Evolutionary conservation across 306 rosid genomes (phyloP).

Genomic region (Vigna angularis): DNA sequence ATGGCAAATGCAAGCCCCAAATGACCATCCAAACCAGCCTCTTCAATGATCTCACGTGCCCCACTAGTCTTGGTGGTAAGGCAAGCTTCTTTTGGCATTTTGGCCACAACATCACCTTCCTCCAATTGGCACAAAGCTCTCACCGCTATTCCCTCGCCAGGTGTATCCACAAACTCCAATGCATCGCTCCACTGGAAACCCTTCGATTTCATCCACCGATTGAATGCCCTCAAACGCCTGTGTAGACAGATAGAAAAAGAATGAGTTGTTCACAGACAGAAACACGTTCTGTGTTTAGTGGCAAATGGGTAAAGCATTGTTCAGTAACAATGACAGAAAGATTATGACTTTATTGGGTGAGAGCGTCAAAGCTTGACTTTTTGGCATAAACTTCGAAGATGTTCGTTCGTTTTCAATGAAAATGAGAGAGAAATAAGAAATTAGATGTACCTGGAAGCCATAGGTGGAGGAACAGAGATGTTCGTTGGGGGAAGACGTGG

Average conservation of each 20-base stretch:
- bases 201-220: conserved; percentile 83
- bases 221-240: conserved; percentile 85
- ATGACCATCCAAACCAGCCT: conserved; percentile 58
- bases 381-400: not conserved
- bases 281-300: not conserved
- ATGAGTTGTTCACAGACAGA: not conserved
- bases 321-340: not conserved
- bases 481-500: not conserved
- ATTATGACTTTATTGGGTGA: not conserved
- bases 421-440: not conserved
- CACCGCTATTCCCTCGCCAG: conserved; percentile 62
- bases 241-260: not conserved
- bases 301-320: not conserved
- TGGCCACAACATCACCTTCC: conserved; percentile 81
- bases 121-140: conserved; percentile 62
- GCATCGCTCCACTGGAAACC: conserved; percentile 73
- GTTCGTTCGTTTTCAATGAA: not conserved
- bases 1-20: conserved; percentile 73
- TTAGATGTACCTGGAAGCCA: conserved; percentile 57
- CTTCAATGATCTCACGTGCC: conserved; percentile 62
- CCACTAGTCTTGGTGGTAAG: conserved; percentile 72
- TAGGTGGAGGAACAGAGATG: not conserved
- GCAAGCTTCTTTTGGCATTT: conserved; percentile 79
- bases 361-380: conserved; percentile 7
- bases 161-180: conserved; percentile 57